Percentiles rank a stretch among this genome's conserved stretches.
These are phyloP conservation scores for Fusarium bulbicola DNA, from an alignment of 2,329 filamentous ascomycete species.

Conservation along the genomic window DNA sequence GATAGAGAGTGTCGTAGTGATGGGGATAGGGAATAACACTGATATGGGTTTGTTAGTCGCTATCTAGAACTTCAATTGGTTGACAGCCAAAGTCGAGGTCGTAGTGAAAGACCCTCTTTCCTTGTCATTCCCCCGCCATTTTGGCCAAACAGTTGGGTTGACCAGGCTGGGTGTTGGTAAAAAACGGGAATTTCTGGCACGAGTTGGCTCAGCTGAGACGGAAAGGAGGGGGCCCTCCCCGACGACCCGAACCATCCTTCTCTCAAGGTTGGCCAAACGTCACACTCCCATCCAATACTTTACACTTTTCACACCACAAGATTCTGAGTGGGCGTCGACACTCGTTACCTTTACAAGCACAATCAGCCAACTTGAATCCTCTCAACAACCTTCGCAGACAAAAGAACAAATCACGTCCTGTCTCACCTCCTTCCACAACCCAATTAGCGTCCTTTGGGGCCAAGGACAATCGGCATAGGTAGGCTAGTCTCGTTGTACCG, in stretches of 20 bases:
- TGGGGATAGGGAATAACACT: neutral
- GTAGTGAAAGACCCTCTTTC: constrained; percentile 16
- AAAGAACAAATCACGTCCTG: constrained; percentile 18
- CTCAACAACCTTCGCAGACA: constrained; percentile 8
- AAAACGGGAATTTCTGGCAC: constrained; percentile 7
- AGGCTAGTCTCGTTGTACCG: constrained; percentile 10
- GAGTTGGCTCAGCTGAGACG: constrained; percentile 12
- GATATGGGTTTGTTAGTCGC: neutral
- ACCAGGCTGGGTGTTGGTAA: neutral
- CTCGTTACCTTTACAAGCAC: neutral
- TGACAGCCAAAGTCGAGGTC: neutral
- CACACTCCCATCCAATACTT: constrained; percentile 21
- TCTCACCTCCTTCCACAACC: constrained; percentile 17
- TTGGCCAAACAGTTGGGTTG: neutral
- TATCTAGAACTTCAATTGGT: neutral
- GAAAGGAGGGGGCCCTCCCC: constrained; percentile 30
- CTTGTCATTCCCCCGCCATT: constrained; percentile 27
- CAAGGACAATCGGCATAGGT: constrained; percentile 16
- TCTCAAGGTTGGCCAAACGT: constrained; percentile 27
- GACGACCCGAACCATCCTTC: constrained; percentile 38
- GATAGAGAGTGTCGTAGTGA: neutral
- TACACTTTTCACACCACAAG: constrained; percentile 11
- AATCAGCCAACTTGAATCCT: constrained; percentile 5
- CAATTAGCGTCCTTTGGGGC: constrained; percentile 25
- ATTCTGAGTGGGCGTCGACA: neutral